These are phyloP conservation scores for Aspergillus sp. DNA, from an alignment of 2,329 filamentous ascomycete genomes.

Conservation along the genomic window DNA sequence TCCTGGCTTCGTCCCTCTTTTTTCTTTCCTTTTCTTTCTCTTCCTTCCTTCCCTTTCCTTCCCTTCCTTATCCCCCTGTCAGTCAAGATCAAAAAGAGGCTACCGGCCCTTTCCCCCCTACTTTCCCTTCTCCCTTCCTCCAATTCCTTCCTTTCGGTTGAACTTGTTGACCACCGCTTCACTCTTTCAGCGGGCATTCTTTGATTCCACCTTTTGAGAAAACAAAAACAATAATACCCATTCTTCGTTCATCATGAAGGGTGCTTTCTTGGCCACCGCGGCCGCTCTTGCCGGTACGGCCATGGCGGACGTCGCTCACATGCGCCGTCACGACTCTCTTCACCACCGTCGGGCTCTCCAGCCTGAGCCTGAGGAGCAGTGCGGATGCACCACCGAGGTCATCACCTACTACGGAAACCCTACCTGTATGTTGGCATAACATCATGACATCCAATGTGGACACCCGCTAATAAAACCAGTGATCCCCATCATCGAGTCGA, in stretches of 20 bases:
- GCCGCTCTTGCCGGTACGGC: conserved; percentile 51
- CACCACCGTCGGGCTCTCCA: conserved; percentile 56
- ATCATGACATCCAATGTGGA: background rate
- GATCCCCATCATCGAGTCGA: conserved; percentile 35
- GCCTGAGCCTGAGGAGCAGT: conserved; percentile 47
- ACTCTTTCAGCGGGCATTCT: conserved; percentile 80
- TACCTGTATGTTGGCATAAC: conserved; percentile 52
- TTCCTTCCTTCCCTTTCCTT: conserved; percentile 7
- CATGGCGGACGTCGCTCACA: conserved; percentile 55
- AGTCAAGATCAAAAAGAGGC: conserved; percentile 20
- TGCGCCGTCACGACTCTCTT: conserved; percentile 54
- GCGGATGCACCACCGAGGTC: conserved; percentile 73
- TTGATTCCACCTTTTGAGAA: conserved; percentile 1
- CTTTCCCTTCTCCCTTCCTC: conserved; percentile 6
- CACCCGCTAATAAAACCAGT: conserved; percentile 24
- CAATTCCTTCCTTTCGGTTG: conserved; percentile 12
- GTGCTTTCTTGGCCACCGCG: conserved; percentile 62
- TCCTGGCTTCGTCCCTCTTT: background rate
- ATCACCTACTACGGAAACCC: conserved; percentile 67
- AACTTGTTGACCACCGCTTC: conserved; percentile 38
- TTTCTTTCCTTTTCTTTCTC: conserved; percentile 4
- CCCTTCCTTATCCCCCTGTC: conserved; percentile 9
- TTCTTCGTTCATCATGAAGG: conserved; percentile 67
- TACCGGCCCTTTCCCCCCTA: conserved; percentile 10
- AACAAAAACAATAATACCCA: background rate